Evolutionary conservation across 2,329 filamentous ascomycete genomes (phyloP).

Genomic region (Bertia moriformis): DNA sequence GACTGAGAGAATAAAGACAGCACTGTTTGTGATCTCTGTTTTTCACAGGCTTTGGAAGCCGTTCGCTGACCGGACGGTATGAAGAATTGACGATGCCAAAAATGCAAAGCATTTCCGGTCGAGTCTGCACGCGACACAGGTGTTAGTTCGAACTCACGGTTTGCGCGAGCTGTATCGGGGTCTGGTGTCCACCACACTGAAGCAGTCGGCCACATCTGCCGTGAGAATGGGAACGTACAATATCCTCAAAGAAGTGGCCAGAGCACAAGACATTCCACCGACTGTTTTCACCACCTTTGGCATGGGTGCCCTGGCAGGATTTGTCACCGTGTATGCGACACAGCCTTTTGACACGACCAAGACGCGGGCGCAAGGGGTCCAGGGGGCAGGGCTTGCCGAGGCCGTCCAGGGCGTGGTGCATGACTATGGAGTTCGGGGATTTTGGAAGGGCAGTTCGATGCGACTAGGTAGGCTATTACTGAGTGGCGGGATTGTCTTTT

Average conservation of each 20-base stretch:
- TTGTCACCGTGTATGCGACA: constrained; percentile 41
- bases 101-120: constrained; percentile 11
- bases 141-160: constrained; percentile 22
- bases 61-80: neutral
- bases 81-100: constrained; percentile 19
- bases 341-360: constrained; percentile 52
- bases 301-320: constrained; percentile 44
- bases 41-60: neutral
- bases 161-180: constrained; percentile 26
- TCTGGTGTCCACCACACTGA: constrained; percentile 26
- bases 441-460: constrained; percentile 59
- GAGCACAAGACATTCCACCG: constrained; percentile 6
- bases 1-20: constrained; percentile 55
- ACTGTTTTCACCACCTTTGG: constrained; percentile 32
- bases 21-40: constrained; percentile 25
- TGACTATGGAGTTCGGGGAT: constrained; percentile 42
- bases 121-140: constrained; percentile 14
- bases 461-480: constrained; percentile 47
- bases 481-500: constrained; percentile 53
- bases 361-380: constrained; percentile 44
- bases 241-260: constrained; percentile 19
- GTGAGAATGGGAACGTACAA: constrained; percentile 33
- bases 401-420: constrained; percentile 35
- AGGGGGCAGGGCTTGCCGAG: constrained; percentile 38
- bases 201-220: constrained; percentile 29